Evolutionary conservation across 2,329 filamentous ascomycete genomes (phyloP).

Genomic region (Nannizziopsis barbatae): DNA sequence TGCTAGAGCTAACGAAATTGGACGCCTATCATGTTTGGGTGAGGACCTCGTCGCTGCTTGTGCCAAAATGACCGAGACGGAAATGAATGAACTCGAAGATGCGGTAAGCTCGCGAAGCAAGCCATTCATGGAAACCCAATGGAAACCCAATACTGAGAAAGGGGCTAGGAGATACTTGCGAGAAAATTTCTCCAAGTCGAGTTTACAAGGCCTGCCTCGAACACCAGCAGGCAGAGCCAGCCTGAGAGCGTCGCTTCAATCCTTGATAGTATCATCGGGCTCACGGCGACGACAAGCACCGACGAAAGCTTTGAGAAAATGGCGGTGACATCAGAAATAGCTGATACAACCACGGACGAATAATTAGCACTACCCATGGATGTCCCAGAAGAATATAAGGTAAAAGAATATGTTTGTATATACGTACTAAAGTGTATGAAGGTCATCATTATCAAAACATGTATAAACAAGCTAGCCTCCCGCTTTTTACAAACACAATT

Average conservation of each 20-base stretch:
- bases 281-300: background rate
- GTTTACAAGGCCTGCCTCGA: conserved; percentile 19
- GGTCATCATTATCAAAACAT: too few relatives aligned
- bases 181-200: conserved; percentile 46
- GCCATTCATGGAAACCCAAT: background rate
- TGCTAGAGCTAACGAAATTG: conserved; percentile 62
- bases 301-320: background rate
- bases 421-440: too few relatives aligned
- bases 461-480: too few relatives aligned
- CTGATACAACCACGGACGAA: conserved; percentile 11
- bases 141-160: conserved; percentile 1
- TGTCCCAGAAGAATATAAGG: too few relatives aligned
- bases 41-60: conserved; percentile 68
- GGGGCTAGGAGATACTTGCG: conserved; percentile 42
- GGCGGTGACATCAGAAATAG: background rate
- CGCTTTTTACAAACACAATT: too few relatives aligned
- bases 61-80: conserved; percentile 52
- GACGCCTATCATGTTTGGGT: conserved; percentile 55
- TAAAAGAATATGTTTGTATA: too few relatives aligned
- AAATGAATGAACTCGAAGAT: conserved; percentile 54
- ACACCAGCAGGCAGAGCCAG: background rate
- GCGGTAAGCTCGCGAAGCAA: conserved; percentile 41
- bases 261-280: conserved; percentile 9
- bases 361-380: background rate
- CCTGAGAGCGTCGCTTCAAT: conserved; percentile 2